Base-by-base conservation (phyloP, 441 rosid genomes). In the Hura crepitans region DNA sequence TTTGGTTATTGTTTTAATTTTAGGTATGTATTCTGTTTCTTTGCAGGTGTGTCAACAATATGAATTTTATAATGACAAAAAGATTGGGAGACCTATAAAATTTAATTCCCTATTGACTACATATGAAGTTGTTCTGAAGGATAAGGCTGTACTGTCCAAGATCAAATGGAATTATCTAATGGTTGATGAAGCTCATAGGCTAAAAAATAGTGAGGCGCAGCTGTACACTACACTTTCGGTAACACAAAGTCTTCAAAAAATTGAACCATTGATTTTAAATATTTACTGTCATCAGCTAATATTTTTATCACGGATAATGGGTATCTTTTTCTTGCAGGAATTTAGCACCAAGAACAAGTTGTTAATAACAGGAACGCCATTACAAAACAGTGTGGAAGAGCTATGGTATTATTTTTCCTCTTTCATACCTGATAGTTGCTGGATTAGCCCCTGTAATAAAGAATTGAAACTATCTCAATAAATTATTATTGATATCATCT, bases 171-270 rank as follows among this genome's bases (percentile, higher is more conserved):
- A 80, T 82, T 96, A 96, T 85, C 72, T 90, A 77, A 96, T 96
- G 99, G 99, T 96, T 77, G 99, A 96, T 84, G 99, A 96, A 84
- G 99, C 99, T 76, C 99, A 96, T 75, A 84, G 99, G 82, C 82
- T 96, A 82, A 96, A 96, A 82, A 96, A 96, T 75, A 88, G 98
- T 30, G 99, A 96, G 84, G 99, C 99, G 45, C 99, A 96, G 81
- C 82, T 96, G 76, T 96, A 96, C 80, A 91, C 96, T 17, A 83
- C 99, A 35, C 98, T 96, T 72, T 85, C 62, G 89, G 99, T 96
- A 84, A 51, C 80, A 83, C 62, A 39, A 31, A 8, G 4, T 73
- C 72, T 65, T 62, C 56, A 33, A 63, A 60, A 67, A 28, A 22
- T 57, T 58, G 51, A 28, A 23, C 61, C 65, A n/a, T 56, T 25